phyloP scores from a whole-genome alignment of 1,139 yeast species.

The Scheffersomyces segobiensis region DNA sequence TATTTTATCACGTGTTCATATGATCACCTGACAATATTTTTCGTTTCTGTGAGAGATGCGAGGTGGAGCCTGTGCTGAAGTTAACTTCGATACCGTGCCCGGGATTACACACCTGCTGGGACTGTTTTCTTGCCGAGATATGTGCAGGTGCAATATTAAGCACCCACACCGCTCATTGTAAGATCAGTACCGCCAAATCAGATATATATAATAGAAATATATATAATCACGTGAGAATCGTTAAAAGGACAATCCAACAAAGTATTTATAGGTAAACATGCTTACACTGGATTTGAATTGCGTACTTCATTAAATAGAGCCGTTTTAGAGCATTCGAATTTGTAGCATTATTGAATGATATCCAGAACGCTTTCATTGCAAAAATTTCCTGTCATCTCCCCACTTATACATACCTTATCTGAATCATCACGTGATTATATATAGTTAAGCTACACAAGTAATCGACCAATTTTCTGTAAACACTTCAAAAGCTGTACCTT shows the following conservation, averaged over 20 bases:
- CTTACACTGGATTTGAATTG: neutral
- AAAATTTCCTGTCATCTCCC: neutral
- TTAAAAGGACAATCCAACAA: too few species aligned
- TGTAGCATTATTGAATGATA: too few species aligned
- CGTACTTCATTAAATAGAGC: too few species aligned
- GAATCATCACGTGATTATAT: neutral
- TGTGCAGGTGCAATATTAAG: conserved; percentile 17
- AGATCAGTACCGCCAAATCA: neutral
- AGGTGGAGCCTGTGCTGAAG: conserved; percentile 16
- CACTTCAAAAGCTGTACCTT: neutral
- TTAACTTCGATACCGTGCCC: conserved; percentile 30
- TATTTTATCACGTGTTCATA: neutral
- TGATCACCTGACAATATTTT: neutral
- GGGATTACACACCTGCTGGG: conserved; percentile 34
- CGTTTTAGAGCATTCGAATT: too few species aligned
- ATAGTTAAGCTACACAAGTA: neutral
- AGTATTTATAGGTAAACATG: neutral
- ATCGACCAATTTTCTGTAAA: neutral
- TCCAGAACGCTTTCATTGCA: neutral
- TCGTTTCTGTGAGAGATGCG: neutral
- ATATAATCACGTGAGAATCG: neutral
- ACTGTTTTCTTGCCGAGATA: conserved; percentile 38
- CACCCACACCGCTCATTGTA: neutral
- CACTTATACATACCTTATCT: neutral
- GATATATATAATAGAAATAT: too few species aligned